Evolutionary conservation across 2,329 filamentous ascomycete genomes (phyloP), one percentile per base, ranked within the genome.

Genomic region (Fusarium oligoseptatum): DNA sequence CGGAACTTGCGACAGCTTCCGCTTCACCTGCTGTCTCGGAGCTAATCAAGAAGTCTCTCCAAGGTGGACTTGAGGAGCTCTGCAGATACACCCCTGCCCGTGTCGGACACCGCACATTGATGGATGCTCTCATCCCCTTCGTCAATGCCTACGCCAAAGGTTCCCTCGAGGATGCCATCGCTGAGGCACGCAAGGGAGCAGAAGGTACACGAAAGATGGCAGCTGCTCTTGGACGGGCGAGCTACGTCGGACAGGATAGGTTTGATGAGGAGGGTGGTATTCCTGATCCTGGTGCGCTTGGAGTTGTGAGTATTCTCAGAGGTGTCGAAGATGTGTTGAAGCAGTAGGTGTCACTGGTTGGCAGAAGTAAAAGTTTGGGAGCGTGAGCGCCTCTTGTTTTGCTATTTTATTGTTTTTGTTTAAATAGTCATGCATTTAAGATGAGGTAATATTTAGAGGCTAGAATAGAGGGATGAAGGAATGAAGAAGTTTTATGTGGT

Each of bases 181-280:
- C 20, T 1, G 69, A 73, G 29, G 76, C 76, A 6, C 67, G 68
- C 6, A 69, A 60, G 29, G 76, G 92, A 2, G 89, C 92, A 20
- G 90, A 93, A 76, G 87, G 87, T 3, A 95, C 93, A 29, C 93
- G 92, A 82, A 88, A 88, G 36, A 94, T 95, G 92, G 91, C 91
- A 79, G 92, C 93, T 55, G 92, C 89, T 77, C 82, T 95, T 55
- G 93, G 93, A 29, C 85, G 93, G 64, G 89, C 91, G 9, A 93
- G 94, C n/a, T 95, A 95, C 80, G 91, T 95, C 61, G 93, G 92
- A n/a, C 89, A 91, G 72, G 89, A 85, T 83, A 91, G 91, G 36
- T 94, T 87, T 87, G 94, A 78, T 22, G 74, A 78, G 6, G 76
- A 78, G 69, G 76, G 74, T 2, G 76, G 76, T 14, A 77, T 78